Percentiles rank a stretch among this genome's conserved stretches.
Conservation (phyloP, 768 basidiomycete genomes). For the Boletales sp. region DNA sequence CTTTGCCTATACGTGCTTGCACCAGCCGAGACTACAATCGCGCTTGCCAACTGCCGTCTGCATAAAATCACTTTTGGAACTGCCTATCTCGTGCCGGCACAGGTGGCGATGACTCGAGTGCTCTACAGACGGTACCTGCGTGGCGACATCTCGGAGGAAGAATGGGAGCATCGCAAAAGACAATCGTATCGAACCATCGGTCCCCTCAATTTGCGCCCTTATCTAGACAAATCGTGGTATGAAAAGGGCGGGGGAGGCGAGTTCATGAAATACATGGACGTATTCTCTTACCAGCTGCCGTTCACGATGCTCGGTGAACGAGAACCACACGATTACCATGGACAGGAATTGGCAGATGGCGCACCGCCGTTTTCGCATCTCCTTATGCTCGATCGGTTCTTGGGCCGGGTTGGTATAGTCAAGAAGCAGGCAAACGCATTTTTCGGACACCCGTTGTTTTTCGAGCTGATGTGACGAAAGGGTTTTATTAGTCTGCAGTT, state of each 20-base stretch:
- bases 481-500: not conserved
- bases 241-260: slow-evolving; percentile 41
- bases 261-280: slow-evolving; percentile 44
- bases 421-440: slow-evolving; percentile 33
- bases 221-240: slow-evolving; percentile 46
- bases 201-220: slow-evolving; percentile 50
- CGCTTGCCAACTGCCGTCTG: slow-evolving; percentile 39
- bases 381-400: slow-evolving; percentile 44
- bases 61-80: slow-evolving; percentile 49
- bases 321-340: not conserved
- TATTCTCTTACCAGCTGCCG: slow-evolving; percentile 41
- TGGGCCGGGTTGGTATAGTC: slow-evolving; percentile 37
- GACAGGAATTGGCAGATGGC: not conserved
- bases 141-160: slow-evolving; percentile 45
- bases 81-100: slow-evolving; percentile 45
- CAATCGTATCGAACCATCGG: slow-evolving; percentile 49
- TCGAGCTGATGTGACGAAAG: slow-evolving; percentile 34
- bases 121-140: slow-evolving; percentile 45
- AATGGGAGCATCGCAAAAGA: slow-evolving; percentile 49
- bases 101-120: slow-evolving; percentile 50
- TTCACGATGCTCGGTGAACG: slow-evolving; percentile 42
- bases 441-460: slow-evolving; percentile 44
- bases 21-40: slow-evolving; percentile 24
- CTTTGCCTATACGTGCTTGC: slow-evolving; percentile 22
- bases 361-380: slow-evolving; percentile 40